A percentile compares a stretch with the other conserved stretches of the same genome.
phyloP scores from a whole-genome alignment of 768 basidiomycete species.

The Antrodiella citrinella region DNA sequence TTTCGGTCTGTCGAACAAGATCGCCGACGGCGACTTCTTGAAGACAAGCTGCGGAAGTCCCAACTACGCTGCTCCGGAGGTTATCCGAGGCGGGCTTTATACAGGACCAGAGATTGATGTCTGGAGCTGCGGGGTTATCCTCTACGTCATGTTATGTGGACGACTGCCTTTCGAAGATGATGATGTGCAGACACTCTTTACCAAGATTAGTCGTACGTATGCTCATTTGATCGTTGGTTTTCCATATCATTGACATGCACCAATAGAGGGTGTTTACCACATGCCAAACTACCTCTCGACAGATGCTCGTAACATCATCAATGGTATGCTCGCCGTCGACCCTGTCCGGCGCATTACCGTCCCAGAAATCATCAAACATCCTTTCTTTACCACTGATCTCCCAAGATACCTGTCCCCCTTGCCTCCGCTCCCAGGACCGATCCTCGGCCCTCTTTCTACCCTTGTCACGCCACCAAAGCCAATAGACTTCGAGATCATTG shows the following conservation, averaged over 20 bases:
- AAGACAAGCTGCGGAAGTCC: slow-evolving; percentile 98
- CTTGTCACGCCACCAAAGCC: slow-evolving; percentile 60
- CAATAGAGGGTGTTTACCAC: slow-evolving; percentile 75
- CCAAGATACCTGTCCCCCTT: slow-evolving; percentile 81
- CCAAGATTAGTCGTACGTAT: slow-evolving; percentile 81
- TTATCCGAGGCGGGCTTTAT: slow-evolving; percentile 91
- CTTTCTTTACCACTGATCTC: slow-evolving; percentile 84
- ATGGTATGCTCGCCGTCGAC: slow-evolving; percentile 87
- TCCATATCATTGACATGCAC: slow-evolving; percentile 2
- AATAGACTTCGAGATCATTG: slow-evolving; percentile 79
- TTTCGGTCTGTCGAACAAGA: slow-evolving; percentile 93
- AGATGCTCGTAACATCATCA: slow-evolving; percentile 75
- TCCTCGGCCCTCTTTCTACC: slow-evolving; percentile 64
- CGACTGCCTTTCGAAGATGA: slow-evolving; percentile 96
- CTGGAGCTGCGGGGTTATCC: slow-evolving; percentile 98
- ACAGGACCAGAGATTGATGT: slow-evolving; percentile 98
- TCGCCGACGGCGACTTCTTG: slow-evolving; percentile 93
- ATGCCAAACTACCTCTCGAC: slow-evolving; percentile 74
- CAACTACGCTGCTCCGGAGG: slow-evolving; percentile 98
- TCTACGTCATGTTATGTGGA: slow-evolving; percentile 97
- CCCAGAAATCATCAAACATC: slow-evolving; percentile 82
- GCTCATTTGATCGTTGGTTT: neutral
- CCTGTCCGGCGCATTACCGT: slow-evolving; percentile 93
- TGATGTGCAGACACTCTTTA: slow-evolving; percentile 85
- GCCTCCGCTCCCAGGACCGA: slow-evolving; percentile 68